phyloP scores from a whole-genome alignment of 805 yeast species.

The Candida silvatica region DNA sequence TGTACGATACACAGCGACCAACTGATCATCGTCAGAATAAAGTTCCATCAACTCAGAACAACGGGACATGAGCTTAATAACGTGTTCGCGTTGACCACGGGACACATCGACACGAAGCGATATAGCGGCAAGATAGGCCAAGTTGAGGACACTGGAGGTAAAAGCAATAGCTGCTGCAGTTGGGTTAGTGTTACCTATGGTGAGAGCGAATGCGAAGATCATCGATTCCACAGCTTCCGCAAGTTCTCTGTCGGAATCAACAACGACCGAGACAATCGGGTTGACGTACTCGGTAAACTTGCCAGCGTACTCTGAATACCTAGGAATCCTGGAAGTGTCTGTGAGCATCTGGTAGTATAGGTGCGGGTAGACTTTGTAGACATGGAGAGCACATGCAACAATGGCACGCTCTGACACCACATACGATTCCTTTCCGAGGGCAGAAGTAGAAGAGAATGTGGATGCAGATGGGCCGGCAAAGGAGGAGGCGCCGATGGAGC shows the following conservation, averaged over 20 bases:
- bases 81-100: constrained; percentile 20
- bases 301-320: neutral
- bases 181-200: constrained; percentile 22
- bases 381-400: neutral
- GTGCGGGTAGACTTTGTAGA: neutral
- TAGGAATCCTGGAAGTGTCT: neutral
- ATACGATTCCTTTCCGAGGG: neutral
- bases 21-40: constrained; percentile 6
- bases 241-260: constrained; percentile 27
- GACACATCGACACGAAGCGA: too few relatives aligned
- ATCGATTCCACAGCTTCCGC: constrained; percentile 29
- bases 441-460: neutral
- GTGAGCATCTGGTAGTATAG: neutral
- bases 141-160: constrained; percentile 21
- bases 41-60: constrained; percentile 29
- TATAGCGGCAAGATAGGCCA: neutral
- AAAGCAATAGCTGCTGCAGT: constrained; percentile 27
- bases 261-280: constrained; percentile 30
- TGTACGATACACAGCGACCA: constrained; percentile 3
- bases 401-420: too few relatives aligned
- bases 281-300: neutral
- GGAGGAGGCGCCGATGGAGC: too few relatives aligned
- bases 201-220: constrained; percentile 23
- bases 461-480: neutral
- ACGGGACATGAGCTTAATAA: constrained; percentile 30